phyloP scores from a whole-genome alignment of 2,329 filamentous ascomycete genomes.

The Aspergillus novofumigatus region DNA sequence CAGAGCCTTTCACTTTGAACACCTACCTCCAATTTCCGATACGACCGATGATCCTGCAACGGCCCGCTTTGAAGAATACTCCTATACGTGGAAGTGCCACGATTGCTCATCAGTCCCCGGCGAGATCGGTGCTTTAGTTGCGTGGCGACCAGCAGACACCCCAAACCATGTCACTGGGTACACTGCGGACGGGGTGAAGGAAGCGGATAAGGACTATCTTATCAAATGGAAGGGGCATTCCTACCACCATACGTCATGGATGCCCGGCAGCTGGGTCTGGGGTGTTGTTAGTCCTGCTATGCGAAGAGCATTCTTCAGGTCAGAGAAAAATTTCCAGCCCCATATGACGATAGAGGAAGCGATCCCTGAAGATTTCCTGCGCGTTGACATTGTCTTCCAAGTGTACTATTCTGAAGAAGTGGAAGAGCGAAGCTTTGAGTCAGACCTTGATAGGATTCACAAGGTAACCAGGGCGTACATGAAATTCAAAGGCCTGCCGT shows the following conservation, averaged over 20 bases:
- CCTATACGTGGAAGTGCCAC: slow-evolving; percentile 71
- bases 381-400: slow-evolving; percentile 83
- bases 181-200: slow-evolving; percentile 54
- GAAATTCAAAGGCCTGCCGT: slow-evolving; percentile 89
- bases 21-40: slow-evolving; percentile 56
- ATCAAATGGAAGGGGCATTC: slow-evolving; percentile 81
- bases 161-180: slow-evolving; percentile 53
- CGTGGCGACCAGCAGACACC: slow-evolving; percentile 72
- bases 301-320: slow-evolving; percentile 72
- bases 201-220: slow-evolving; percentile 86
- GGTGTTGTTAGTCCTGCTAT: slow-evolving; percentile 61
- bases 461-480: slow-evolving; percentile 72
- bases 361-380: slow-evolving; percentile 79
- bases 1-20: slow-evolving; percentile 77
- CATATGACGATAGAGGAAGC: slow-evolving; percentile 72
- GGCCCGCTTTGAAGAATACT: slow-evolving; percentile 68
- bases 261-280: slow-evolving; percentile 84
- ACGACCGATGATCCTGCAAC: slow-evolving; percentile 43
- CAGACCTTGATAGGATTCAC: slow-evolving; percentile 67
- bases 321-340: slow-evolving; percentile 57
- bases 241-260: slow-evolving; percentile 80
- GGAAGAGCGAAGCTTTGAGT: slow-evolving; percentile 56
- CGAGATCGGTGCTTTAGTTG: slow-evolving; percentile 75
- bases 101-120: slow-evolving; percentile 63
- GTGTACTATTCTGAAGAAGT: slow-evolving; percentile 64